Evolutionary conservation across 2,329 filamentous ascomycete genomes (phyloP), one percentile per base, ranked within the genome.

Genomic region (Magnaporthales sp.): DNA sequence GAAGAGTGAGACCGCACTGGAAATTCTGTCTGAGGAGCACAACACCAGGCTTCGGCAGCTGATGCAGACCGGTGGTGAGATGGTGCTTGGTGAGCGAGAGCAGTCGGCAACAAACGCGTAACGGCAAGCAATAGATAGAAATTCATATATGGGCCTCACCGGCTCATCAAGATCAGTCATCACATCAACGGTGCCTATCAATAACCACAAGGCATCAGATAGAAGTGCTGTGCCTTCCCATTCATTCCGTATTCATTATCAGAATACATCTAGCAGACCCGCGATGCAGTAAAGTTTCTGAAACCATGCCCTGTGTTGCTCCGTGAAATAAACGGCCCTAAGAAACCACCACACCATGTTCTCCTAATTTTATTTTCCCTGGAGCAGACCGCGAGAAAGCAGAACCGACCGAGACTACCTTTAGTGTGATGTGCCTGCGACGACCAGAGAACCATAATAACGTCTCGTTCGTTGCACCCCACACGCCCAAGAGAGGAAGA

Each of bases 51-150:
- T 88, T 67, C 79, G 81, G 67, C 77, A 79, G 64, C 73, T 87
- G 54, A 71, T 88, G 60, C 79, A 76, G 66, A 77, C 81, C 54
- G 86, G 86, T 0, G 81, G 82, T 0, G 76, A 80, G 70, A 69
- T 83, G 38, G 74, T 84, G 1, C 27, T 74, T 32, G 69, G 71
- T 66, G 70, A 74, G 4, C 71, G 74, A 9, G 68, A 58, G 2
- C 67, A 69, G 62, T 22, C 54, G n/a, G 15, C 15, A n/a, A 6
- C 19, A 51, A 7, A 51, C 38, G 38, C 38, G 5, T 51, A 51
- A 19, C 38, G 19, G 9, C 19, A n/a, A 19, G 15, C 3, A 51
- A 5, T 51, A 51, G 38, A 51, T 19, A n/a, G 6, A 27, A 58
- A 26, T 26, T 24, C n/a, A 58, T n/a, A 58, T 9, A 24, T 58